Evolutionary conservation across 768 basidiomycete genomes (phyloP).

Genomic region (Amanita thiersii): DNA sequence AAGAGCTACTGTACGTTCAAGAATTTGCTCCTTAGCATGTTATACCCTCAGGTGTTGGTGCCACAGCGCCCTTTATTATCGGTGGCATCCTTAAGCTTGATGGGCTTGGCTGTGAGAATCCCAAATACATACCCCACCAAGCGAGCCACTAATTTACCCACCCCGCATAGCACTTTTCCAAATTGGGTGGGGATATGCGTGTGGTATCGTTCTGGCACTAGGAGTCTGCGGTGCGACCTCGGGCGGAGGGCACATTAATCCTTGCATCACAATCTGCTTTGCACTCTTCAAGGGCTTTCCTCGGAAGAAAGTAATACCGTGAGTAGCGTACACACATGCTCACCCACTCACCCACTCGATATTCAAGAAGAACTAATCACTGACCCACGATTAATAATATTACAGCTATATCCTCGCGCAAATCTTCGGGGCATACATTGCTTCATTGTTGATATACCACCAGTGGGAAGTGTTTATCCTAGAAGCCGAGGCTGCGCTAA

Average conservation of each 20-base stretch:
- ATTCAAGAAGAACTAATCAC: too few relatives aligned
- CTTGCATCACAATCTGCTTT: constrained; percentile 10
- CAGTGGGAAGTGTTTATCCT: constrained; percentile 11
- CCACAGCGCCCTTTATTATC: constrained; percentile 32
- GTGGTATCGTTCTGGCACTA: constrained; percentile 12
- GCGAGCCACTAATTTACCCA: neutral
- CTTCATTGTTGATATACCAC: constrained; percentile 9
- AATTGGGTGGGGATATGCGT: constrained; percentile 10
- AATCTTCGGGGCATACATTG: constrained; percentile 14
- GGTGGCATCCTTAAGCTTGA: constrained; percentile 6
- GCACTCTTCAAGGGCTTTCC: constrained; percentile 12
- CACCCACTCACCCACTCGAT: too few relatives aligned
- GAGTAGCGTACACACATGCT: neutral
- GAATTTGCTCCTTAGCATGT: neutral
- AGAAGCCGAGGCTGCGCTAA: constrained; percentile 9
- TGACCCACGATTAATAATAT: too few relatives aligned
- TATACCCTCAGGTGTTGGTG: constrained; percentile 37
- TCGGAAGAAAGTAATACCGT: constrained; percentile 9
- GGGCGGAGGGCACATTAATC: constrained; percentile 11
- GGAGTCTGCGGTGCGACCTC: constrained; percentile 10
- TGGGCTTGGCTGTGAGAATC: constrained; percentile 6
- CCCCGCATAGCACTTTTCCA: constrained; percentile 7
- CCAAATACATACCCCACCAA: neutral
- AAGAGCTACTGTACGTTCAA: constrained; percentile 9
- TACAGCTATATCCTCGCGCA: constrained; percentile 14